Percentiles rank a stretch among this genome's conserved stretches.
phyloP scores from a whole-genome alignment of 768 basidiomycete species.

The Xanthoconium stramineum region DNA sequence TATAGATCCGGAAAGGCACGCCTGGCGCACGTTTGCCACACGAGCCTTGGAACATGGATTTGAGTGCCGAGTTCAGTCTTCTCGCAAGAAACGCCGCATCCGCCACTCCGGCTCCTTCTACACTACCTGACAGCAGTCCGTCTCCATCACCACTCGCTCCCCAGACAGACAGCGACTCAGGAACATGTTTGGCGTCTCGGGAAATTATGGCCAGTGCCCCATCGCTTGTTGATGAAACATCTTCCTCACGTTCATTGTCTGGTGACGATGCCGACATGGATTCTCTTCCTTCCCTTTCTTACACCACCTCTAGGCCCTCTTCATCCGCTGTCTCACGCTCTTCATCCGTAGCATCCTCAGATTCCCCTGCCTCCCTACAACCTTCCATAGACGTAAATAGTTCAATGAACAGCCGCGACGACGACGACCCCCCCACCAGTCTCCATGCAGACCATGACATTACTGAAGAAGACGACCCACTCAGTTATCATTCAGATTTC shows the following conservation, averaged over 20 bases:
- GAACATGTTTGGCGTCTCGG: background rate
- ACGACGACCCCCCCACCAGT: conserved; percentile 1
- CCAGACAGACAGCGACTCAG: too few relatives aligned
- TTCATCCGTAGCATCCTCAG: conserved; percentile 37
- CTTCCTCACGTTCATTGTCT: conserved; percentile 20
- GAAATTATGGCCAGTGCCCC: background rate
- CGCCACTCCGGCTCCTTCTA: too few relatives aligned
- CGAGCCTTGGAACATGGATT: conserved; percentile 39
- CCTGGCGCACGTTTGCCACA: conserved; percentile 42
- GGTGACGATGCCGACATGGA: conserved; percentile 28
- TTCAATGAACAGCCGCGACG: conserved; percentile 13
- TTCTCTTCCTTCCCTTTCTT: conserved; percentile 34
- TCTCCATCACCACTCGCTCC: too few relatives aligned
- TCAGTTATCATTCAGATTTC: conserved; percentile 36
- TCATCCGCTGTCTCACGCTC: conserved; percentile 42
- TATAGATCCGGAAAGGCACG: conserved; percentile 39
- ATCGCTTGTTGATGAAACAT: conserved; percentile 20
- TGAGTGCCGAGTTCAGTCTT: conserved; percentile 13
- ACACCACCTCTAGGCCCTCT: conserved; percentile 30
- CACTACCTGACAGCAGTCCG: too few relatives aligned
- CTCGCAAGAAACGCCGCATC: background rate
- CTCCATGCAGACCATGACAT: conserved; percentile 5
- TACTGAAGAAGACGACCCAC: conserved; percentile 28
- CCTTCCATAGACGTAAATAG: conserved; percentile 18
- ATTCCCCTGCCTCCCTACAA: conserved; percentile 19